Base-by-base conservation (phyloP, 805 yeast genomes). In the Candida hungchunana region DNA sequence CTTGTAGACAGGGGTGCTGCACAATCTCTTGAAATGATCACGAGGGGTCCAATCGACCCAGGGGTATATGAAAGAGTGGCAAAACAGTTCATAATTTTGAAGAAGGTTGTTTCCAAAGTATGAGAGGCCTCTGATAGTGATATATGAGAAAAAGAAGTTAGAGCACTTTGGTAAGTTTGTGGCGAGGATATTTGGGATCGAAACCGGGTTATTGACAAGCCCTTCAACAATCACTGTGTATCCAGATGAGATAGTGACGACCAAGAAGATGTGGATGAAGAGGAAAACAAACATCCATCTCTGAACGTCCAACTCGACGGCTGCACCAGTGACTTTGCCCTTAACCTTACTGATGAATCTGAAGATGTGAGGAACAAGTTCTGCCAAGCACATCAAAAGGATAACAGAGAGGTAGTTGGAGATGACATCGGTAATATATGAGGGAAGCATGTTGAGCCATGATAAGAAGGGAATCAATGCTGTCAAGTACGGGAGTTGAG, bases 181-280 rank as follows among this genome's bases (percentile, higher is more conserved):
- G 0, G 95, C 95, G 17, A 87, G 64, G 36, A 85, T 58, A 6
- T 75, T 66, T 1, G 93, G 87, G 10, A 84, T 73, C 0, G 85
- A 75, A 0, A 79, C 75, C 1, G 96, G 96, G 46, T 74, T 79
- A 40, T 73, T 76, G 6, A 84, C 58, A 5, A 82, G 59, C 37
- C 74, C 77, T 43, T 77, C 77, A 29, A 82, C 57, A 0, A 85
- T 67, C 7, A 74, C 77, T 2, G 82, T 72, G 4, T 84, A 58
- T 18, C 95, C 89, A 0, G 93, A 80, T 48, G 94, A 85, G 24
- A 88, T 72, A 0, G 95, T 82, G 2, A 88, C 87, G 18, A 88
- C 90, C 29, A 89, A 58, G 47, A 89, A 88, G 27, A 87, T 73
- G 48, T 89, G 96, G 34, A 88, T 76, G 54, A 84, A 87, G 32